Conservation (phyloP, 768 basidiomycete genomes). For the Stropharia rugosoannulata region DNA sequence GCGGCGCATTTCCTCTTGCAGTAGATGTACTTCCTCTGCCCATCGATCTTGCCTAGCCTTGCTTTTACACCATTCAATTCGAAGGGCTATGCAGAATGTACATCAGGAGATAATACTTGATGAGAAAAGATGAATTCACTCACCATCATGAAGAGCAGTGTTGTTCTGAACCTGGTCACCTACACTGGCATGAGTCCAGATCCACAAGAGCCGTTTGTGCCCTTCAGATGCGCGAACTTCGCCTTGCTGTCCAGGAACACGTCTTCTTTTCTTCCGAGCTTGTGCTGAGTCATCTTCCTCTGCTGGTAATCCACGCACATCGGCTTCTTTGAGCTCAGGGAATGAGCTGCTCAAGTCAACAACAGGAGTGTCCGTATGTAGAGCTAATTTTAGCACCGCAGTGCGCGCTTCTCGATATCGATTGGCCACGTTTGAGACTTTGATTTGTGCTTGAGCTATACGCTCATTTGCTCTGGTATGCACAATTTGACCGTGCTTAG, state of each 20-base stretch:
- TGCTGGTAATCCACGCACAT: not conserved
- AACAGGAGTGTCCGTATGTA: not conserved
- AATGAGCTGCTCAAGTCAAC: not conserved
- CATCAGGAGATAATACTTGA: not conserved
- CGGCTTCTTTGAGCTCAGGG: not conserved
- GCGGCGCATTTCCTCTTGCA: not conserved
- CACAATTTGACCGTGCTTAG: not conserved
- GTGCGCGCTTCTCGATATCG: not conserved
- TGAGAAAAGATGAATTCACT: not conserved
- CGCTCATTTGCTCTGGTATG: not conserved
- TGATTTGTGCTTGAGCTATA: not conserved
- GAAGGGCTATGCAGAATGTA: not conserved
- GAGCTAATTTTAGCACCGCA: not conserved
- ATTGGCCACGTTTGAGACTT: not conserved
- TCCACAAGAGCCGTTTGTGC: constrained; percentile 2
- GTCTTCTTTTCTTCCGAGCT: not conserved
- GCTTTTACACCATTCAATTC: constrained; percentile 12
- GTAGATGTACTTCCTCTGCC: not conserved
- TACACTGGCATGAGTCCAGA: constrained; percentile 1
- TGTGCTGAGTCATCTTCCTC: not conserved
- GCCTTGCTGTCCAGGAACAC: not conserved
- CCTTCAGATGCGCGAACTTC: not conserved
- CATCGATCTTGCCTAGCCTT: not conserved
- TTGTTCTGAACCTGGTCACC: not conserved
- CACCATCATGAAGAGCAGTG: not conserved